Conservation (phyloP, 257 asterid species). For the Prunella vulgaris region DNA sequence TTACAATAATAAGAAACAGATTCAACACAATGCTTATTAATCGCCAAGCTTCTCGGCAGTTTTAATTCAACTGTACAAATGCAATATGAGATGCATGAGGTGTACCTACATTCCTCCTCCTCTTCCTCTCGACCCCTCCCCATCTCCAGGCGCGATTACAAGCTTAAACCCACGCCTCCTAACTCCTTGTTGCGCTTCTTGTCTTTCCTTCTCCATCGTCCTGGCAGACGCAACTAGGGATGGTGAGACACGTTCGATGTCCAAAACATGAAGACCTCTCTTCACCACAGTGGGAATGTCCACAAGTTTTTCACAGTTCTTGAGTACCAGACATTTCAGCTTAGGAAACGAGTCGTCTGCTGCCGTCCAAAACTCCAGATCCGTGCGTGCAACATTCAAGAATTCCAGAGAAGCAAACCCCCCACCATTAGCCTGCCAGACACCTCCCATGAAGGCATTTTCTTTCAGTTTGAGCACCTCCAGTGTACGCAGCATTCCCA, state of each 20-base stretch:
- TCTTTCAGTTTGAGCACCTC: conserved; percentile 29
- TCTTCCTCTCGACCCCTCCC: neutral
- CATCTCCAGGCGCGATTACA: conserved; percentile 15
- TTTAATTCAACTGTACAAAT: no score
- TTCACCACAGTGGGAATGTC: conserved; percentile 21
- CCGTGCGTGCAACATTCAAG: conserved; percentile 18
- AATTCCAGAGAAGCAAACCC: conserved; percentile 16
- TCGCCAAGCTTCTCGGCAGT: no score
- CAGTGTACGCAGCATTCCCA: conserved; percentile 17
- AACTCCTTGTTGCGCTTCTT: neutral
- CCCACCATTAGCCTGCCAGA: conserved; percentile 12
- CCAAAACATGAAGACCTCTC: conserved; percentile 27
- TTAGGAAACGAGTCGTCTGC: neutral
- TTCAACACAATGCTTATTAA: no score
- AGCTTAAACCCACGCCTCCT: conserved; percentile 4
- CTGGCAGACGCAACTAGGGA: neutral
- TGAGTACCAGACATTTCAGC: conserved; percentile 24
- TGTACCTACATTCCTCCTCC: neutral
- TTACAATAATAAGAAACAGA: no score
- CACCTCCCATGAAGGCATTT: conserved; percentile 24
- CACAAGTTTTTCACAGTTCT: conserved; percentile 23
- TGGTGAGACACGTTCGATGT: conserved; percentile 12
- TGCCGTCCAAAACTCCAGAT: conserved; percentile 18
- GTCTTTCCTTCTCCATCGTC: neutral
- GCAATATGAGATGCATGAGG: neutral